These are phyloP conservation scores for Zygosaccharomyces sapae DNA, from an alignment of 1,139 yeast genomes.

Conservation along the genomic window DNA sequence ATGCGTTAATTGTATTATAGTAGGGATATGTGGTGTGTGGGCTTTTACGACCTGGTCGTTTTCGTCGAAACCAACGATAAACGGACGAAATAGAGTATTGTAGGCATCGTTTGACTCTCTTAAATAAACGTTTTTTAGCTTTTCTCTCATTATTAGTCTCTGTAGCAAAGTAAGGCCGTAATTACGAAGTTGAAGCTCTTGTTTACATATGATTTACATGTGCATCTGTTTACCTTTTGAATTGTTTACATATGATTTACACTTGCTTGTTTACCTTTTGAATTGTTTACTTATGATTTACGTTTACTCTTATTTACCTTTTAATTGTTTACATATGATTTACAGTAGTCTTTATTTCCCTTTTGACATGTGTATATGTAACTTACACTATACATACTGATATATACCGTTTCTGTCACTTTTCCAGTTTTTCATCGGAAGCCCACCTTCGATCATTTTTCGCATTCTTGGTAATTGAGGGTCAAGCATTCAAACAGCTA, in stretches of 20 bases:
- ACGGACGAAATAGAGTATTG: too few species aligned
- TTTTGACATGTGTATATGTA: neutral
- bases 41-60: neutral
- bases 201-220: neutral
- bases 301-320: too few species aligned
- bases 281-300: neutral
- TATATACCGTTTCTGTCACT: too few species aligned
- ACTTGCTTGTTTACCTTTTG: neutral
- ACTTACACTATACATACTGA: too few species aligned
- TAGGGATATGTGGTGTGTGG: constrained; percentile 10
- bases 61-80: too few species aligned
- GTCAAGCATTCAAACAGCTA: too few species aligned
- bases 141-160: neutral
- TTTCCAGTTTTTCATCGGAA: too few species aligned
- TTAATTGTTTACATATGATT: neutral
- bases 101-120: neutral
- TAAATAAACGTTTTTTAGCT: neutral
- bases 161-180: neutral
- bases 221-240: neutral
- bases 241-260: neutral
- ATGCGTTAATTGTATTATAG: constrained; percentile 13
- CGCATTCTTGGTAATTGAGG: too few species aligned
- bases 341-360: neutral
- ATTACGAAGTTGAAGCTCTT: neutral
- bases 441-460: too few species aligned